Evolutionary conservation across 2,329 filamentous ascomycete genomes (phyloP), one percentile per base, ranked within the genome.

Genomic region (Colletotrichum plurivorum): DNA sequence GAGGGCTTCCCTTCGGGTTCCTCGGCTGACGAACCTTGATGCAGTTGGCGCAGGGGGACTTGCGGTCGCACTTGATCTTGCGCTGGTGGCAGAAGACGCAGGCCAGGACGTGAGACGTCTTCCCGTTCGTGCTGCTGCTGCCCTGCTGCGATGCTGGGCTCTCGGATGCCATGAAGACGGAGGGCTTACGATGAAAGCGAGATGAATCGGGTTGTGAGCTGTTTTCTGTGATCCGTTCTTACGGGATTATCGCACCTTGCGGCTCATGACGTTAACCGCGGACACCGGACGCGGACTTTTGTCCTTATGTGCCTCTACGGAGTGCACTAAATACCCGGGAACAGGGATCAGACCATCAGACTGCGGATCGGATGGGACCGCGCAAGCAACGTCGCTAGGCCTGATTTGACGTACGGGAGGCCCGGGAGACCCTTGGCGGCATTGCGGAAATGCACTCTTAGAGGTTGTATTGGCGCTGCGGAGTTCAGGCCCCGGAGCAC

Each of bases 1-100:
- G 31, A 36, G 31, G 31, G 31, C 31, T 36, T 36, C 7, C 45
- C 10, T 41, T 41, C 57, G 51, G 56, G 9, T 31, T 13, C 39
- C 45, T 62, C 63, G 57, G 52, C 59, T 63, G 58, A 67, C 59
- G 39, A 67, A 67, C 76, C 70, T 81, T 85, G 43, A 75, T 68
- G 59, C 84, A 86, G 70, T 85, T 85, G 10, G 79, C 84, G 73
- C 88, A 90, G 6, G 88, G 88, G 51, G 84, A 88, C 48, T 83
- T 84, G 69, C 87, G 83, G 73, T 89, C 87, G 77, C 88, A 90
- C 76, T 88, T 89, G 78, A 89, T 89, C 78, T 90, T 90, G 73
- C 88, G 84, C 73, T 87, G 85, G 75, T 89, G 87, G 74, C 88
- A 90, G 36, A 89, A 80, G 18, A 87, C 85, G 72, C 87, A 88